Conservation (phyloP, 129 eudicot species). For the Centaurea solstitialis region DNA sequence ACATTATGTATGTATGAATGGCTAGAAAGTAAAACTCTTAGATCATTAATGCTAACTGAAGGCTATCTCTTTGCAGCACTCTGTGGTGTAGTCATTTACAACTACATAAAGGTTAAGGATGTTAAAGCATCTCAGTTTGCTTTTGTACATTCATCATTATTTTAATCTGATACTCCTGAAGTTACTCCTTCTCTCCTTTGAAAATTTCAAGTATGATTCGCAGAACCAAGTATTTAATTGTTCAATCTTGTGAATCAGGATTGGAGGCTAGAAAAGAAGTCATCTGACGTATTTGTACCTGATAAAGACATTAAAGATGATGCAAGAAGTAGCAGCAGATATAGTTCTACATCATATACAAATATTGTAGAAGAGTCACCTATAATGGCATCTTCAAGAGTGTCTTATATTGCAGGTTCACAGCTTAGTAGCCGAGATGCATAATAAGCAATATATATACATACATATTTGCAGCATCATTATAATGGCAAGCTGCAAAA, state of each 20-base stretch:
- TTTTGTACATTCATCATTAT: neutral
- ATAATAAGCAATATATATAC: constrained; percentile 15
- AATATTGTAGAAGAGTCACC: constrained; percentile 58
- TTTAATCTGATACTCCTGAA: too few relatives aligned
- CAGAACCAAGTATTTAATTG: neutral
- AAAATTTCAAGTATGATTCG: too few relatives aligned
- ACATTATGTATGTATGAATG: neutral
- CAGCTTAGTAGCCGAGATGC: constrained; percentile 51
- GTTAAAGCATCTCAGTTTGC: constrained; percentile 59
- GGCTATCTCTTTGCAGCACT: constrained; percentile 52
- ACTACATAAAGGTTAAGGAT: constrained; percentile 89
- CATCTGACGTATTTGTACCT: constrained; percentile 51
- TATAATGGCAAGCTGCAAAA: neutral
- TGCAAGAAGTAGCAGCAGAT: constrained; percentile 43
- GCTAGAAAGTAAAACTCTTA: neutral
- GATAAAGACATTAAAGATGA: constrained; percentile 32
- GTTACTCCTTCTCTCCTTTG: too few relatives aligned
- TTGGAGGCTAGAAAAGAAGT: constrained; percentile 74
- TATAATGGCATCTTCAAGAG: constrained; percentile 58
- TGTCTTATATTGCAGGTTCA: constrained; percentile 57
- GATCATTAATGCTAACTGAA: neutral
- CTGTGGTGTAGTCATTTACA: constrained; percentile 93
- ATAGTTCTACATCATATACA: constrained; percentile 24
- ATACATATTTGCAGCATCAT: neutral
- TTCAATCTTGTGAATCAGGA: constrained; percentile 40